Evolutionary conservation across 2,329 filamentous ascomycete species (phyloP), one percentile per base, ranked within the genome.

Genomic region (Chrysoporthe austroafricana): DNA sequence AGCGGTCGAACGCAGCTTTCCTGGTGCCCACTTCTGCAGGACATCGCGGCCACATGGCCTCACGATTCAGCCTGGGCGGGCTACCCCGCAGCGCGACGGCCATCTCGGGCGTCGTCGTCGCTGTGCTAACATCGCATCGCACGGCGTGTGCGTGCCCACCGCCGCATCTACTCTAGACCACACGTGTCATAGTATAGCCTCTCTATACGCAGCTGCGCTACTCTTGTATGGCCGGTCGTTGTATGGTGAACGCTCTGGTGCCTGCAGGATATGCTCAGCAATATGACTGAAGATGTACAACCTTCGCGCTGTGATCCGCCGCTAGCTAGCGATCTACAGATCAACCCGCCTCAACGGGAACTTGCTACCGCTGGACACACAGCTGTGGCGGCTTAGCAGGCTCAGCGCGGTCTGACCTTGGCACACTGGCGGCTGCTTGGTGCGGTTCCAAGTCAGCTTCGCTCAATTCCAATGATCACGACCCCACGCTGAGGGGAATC

Each of bases 261-360:
- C 26, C 34, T 42, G 56, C 34, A 46, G 44, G 44, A 13, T 5
- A 46, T 5, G 18, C 44, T 46, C 8, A 14, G 18, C 44, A 14
- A 46, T 13, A 7, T 57, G n/a, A 21, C 26, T 26, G 26, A 9
- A 39, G 4, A 39, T 39, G 36, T 39, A 39, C 36, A 39, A 39
- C 5, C 36, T 5, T 34, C 18, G 18, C 14, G 56, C 32, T 18
- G 34, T 18, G 8, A 57, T 36, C 56, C 32, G 16, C 6, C 56
- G 16, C 6, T 34, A 58, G 56, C 56, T 62, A 46, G 39, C 48
- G 64, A 66, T 66, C 64, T 62, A 62, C 64, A 57, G 64, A 66
- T 66, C 64, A 66, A 9, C 36, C 36, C 36, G 9, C 36, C 36
- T 1, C 36, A 6, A 39, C 36, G 6, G 48, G 54, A 54, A 18